Percentiles rank a stretch among this genome's conserved stretches.
Evolutionary conservation across 345 rosid species (phyloP).

Genomic region (Citrus mangshanensis): DNA sequence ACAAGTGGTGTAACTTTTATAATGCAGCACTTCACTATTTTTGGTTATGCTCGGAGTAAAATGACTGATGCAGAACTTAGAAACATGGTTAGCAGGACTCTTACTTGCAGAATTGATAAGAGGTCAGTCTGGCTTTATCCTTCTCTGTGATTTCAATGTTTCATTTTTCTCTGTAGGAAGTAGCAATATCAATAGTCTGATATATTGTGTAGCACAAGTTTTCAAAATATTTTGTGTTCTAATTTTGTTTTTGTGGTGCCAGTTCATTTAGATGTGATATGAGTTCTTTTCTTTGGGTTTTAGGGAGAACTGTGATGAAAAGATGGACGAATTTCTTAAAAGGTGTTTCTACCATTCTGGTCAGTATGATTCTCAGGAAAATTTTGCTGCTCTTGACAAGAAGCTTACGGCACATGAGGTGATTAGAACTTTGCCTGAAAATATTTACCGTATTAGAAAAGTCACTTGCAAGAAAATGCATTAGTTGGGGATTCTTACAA

Average conservation of each 20-base stretch:
- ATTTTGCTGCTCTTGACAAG: conserved; percentile 74
- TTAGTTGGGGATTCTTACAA: conserved; percentile 1
- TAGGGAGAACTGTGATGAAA: conserved; percentile 91
- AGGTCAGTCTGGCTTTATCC: conserved; percentile 41
- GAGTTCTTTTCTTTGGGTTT: conserved; percentile 21
- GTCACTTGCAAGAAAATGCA: conserved; percentile 4
- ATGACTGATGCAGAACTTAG: conserved; percentile 94
- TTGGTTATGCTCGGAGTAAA: conserved; percentile 95
- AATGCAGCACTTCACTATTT: conserved; percentile 83
- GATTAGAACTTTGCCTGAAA: conserved; percentile 12
- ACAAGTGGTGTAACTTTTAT: conserved; percentile 12
- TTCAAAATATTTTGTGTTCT: background rate
- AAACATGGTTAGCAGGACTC: conserved; percentile 92
- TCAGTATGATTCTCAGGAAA: conserved; percentile 80
- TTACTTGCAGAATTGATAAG: conserved; percentile 95
- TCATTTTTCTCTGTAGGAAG: background rate
- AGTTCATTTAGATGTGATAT: conserved; percentile 8
- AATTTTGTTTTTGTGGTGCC: background rate
- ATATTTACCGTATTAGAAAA: background rate
- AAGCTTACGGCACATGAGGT: conserved; percentile 92
- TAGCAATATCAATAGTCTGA: background rate
- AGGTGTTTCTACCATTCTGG: conserved; percentile 98
- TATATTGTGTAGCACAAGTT: background rate
- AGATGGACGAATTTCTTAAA: conserved; percentile 91
- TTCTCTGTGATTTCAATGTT: background rate